Evolutionary conservation across 2,329 filamentous ascomycete genomes (phyloP).

Genomic region (Paecilomyces sp.): DNA sequence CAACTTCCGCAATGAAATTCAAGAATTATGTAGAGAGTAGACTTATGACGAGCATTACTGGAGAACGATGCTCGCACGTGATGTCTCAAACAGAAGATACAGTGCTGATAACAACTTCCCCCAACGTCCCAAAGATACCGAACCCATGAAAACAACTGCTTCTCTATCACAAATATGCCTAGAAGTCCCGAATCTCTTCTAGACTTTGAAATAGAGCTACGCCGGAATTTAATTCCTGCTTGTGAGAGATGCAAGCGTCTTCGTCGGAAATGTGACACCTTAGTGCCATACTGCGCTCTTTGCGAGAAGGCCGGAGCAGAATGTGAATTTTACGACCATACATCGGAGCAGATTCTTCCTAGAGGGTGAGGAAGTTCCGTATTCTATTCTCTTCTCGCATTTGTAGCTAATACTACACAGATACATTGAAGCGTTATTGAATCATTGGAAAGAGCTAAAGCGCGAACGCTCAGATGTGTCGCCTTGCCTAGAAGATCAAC

Average conservation of each 20-base stretch:
- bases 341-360: constrained; percentile 16
- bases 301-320: constrained; percentile 21
- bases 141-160: not conserved
- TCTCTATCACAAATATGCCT: not conserved
- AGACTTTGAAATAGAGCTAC: not conserved
- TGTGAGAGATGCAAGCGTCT: constrained; percentile 16
- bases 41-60: not conserved
- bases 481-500: not conserved
- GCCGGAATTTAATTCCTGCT: not conserved
- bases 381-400: not conserved
- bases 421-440: constrained; percentile 18
- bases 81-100: not conserved
- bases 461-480: not conserved
- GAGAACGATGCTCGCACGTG: not conserved
- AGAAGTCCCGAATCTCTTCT: not conserved
- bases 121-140: too few species aligned
- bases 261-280: constrained; percentile 19
- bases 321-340: constrained; percentile 21
- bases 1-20: too few species aligned
- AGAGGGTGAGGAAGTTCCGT: constrained; percentile 11
- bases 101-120: too few species aligned
- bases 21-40: not conserved
- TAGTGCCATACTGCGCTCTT: constrained; percentile 17
- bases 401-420: constrained; percentile 3
- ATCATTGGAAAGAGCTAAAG: constrained; percentile 8